Conservation (phyloP, 129 eudicot genomes). For the Tanacetum coccineum region DNA sequence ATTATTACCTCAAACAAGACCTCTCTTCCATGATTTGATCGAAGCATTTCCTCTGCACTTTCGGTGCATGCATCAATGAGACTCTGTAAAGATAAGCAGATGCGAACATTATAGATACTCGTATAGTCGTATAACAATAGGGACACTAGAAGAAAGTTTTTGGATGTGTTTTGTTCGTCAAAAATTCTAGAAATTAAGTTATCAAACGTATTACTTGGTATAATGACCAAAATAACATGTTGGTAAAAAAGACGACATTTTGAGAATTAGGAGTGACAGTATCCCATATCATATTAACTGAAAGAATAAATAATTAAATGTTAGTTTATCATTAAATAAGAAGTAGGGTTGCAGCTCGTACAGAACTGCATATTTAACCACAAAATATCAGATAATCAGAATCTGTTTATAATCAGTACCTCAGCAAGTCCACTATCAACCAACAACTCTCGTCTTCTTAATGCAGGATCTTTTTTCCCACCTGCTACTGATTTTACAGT, state of each 20-base stretch:
- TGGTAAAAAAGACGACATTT: no score
- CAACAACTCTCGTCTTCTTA: slow-evolving; percentile 74
- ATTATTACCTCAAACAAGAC: slow-evolving; percentile 74
- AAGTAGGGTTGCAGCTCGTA: not conserved
- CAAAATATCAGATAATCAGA: not conserved
- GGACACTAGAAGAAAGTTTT: not conserved
- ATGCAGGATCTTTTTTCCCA: slow-evolving; percentile 77
- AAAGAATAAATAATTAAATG: no score
- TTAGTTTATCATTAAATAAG: not conserved
- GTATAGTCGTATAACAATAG: no score
- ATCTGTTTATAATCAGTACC: slow-evolving; percentile 34
- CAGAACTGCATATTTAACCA: not conserved
- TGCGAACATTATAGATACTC: not conserved
- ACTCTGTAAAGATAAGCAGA: slow-evolving; percentile 41
- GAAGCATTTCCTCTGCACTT: slow-evolving; percentile 61
- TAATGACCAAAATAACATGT: no score
- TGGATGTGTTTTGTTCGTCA: no score
- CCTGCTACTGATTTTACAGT: slow-evolving; percentile 34
- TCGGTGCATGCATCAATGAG: slow-evolving; percentile 70
- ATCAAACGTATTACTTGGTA: no score
- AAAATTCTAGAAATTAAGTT: not conserved
- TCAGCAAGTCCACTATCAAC: slow-evolving; percentile 90
- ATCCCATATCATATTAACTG: no score
- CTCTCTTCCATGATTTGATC: slow-evolving; percentile 79
- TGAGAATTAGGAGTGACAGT: not conserved